Evolutionary conservation across 805 yeast genomes (phyloP), one percentile per base, ranked within the genome.

Genomic region (Candida manassasensis): DNA sequence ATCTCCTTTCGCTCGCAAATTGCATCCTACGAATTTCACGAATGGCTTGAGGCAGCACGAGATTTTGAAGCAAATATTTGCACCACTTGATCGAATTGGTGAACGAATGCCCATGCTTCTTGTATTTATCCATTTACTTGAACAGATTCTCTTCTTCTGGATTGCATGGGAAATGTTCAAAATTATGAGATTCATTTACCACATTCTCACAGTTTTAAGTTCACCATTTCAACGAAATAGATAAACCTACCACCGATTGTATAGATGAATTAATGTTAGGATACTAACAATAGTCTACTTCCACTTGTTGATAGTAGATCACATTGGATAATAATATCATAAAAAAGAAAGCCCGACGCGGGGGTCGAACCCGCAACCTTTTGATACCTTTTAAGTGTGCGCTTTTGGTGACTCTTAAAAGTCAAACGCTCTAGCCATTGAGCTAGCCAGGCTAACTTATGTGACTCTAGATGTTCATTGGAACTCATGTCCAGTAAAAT

Each of bases 351-450:
- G 26, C 33, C 33, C 33, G 33, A 30, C 33, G 33, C 33, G 33
- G 33, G 33, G 33, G 33, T 30, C 33, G 33, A 30, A 30, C 33
- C 33, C 33, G 33, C 33, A 30, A 26, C 33, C 33, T 30, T 30
- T 30, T 30, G 33, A 30, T 30, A 30, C 33, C 33, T 30, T 30
- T 29, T 5, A 18, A 30, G 14, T 18, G 30, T 27, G 33, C 33
- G 33, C 33, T 30, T 19, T 19, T 7, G 14, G 33, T 21, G 33
- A 30, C 33, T 21, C 18, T 30, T 30, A 30, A 30, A 30, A 30
- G 33, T 30, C 33, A 30, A 30, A 30, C 33, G 33, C 33, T 30
- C 33, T 30, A 30, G 33, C 33, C 33, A 30, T 30, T 30, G 33
- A 30, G 33, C 33, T 30, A 30, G 33, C 26, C 33, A 30, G 33